Evolutionary conservation across 2,329 filamentous ascomycete species (phyloP), one percentile per base, ranked within the genome.

Genomic region (Neofusicoccum cordaticola): DNA sequence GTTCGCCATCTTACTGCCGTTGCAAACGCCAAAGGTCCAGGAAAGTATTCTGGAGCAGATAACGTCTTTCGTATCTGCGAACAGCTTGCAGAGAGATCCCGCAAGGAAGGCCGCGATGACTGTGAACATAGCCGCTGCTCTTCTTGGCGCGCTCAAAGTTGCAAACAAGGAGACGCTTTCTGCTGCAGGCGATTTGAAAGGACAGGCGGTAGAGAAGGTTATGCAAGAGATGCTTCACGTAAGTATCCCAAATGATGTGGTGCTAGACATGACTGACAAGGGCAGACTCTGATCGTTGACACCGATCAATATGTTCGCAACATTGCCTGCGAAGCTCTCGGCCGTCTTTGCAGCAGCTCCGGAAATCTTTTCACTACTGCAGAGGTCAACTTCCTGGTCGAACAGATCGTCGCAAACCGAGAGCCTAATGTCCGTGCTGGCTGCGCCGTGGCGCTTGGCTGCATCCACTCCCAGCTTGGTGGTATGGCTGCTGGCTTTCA

Each of bases 401-500:
- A 99, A 72, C 96, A 91, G 1, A 97, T 99, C 68, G 93, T 99
- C 5, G 86, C 89, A 50, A 97, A 99, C 76, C 86, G 94, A 63
- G 95, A 99, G 75, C 95, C 95, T 0, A 94, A 91, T 75, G 93
- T 93, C 42, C 88, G 95, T 74, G 93, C 96, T 50, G 95, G 95
- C 11, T 99, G 94, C 77, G 95, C 96, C 15, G 92, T 96, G 82
- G 93, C 95, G 12, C 81, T 99, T 35, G 95, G 95, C 8, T 91
- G 90, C 64, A 98, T 99, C 60, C 93, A 99, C 78, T 91, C 92
- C 17, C 93, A 97, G 75, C 91, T 99, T 39, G 96, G 95, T 65
- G 94, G 95, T 64, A 98, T 99, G 93, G 95, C 95, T 62, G 95
- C 95, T 63, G 93, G 93, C 3, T 93, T 95, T 71, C 95, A 99